These are phyloP conservation scores for Daldinia concentrica DNA, from an alignment of 495 filamentous ascomycete species.

Conservation along the genomic window DNA sequence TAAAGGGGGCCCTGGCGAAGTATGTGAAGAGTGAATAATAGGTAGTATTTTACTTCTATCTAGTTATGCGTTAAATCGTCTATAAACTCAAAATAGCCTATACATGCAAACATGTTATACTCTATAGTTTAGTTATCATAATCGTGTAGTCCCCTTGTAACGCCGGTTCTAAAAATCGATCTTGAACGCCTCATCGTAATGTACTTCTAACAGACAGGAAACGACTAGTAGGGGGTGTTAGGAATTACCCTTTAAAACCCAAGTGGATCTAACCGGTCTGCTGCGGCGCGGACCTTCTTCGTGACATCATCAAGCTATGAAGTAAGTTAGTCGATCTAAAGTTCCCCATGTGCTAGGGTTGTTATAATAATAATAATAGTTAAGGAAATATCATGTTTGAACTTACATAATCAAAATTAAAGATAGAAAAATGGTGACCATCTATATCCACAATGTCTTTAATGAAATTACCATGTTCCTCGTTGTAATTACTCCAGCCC, in stretches of 20 bases:
- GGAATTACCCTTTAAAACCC: conserved; percentile 16
- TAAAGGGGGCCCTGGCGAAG: conserved; percentile 17
- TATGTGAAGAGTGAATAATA: conserved; percentile 21
- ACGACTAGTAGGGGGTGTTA: neutral
- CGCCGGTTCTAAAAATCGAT: neutral
- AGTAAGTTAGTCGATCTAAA: neutral
- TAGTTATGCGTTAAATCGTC: neutral
- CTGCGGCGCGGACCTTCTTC: conserved; percentile 47
- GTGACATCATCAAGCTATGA: conserved; percentile 41
- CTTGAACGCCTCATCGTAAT: neutral
- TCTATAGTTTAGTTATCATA: neutral
- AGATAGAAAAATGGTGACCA: conserved; percentile 58
- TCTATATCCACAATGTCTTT: conserved; percentile 50
- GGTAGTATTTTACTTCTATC: neutral
- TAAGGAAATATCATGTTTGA: neutral
- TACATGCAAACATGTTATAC: neutral
- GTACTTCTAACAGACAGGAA: neutral
- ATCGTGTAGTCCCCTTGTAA: neutral
- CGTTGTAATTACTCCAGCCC: conserved; percentile 53
- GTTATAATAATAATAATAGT: neutral
- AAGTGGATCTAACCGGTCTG: conserved; percentile 44
- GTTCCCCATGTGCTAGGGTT: neutral
- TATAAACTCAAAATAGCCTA: neutral
- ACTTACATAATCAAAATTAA: conserved; percentile 44
- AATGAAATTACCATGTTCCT: conserved; percentile 45